These are phyloP conservation scores for Apiospora koreana DNA, from an alignment of 2,329 filamentous ascomycete genomes.

Conservation along the genomic window DNA sequence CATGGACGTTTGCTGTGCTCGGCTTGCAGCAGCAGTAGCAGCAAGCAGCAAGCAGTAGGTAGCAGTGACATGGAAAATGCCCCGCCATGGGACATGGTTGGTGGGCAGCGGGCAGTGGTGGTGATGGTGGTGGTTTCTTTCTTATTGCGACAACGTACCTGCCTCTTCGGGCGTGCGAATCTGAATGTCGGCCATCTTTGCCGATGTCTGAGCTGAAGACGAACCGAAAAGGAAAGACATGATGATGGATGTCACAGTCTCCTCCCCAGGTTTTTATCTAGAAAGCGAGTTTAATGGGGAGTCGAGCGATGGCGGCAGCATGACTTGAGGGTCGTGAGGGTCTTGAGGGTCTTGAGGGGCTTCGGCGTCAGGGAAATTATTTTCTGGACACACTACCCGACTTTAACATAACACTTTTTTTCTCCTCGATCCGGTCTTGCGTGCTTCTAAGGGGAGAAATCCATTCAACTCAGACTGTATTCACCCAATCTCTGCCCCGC, in stretches of 20 bases:
- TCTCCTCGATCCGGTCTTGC: background rate
- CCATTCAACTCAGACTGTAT: background rate
- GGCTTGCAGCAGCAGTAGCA: background rate
- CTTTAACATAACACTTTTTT: background rate
- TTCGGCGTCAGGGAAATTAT: slow-evolving; percentile 6
- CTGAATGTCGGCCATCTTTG: slow-evolving; percentile 37
- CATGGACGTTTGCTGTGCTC: background rate
- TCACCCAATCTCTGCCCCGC: background rate
- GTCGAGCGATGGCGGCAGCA: slow-evolving; percentile 5
- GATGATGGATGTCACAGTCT: slow-evolving; percentile 14
- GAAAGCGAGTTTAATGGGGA: slow-evolving; percentile 6
- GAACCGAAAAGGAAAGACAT: slow-evolving; percentile 37
- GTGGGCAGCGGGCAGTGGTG: background rate
- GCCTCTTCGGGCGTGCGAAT: slow-evolving; percentile 65
- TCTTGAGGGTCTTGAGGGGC: background rate
- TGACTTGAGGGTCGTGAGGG: background rate
- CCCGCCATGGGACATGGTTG: background rate
- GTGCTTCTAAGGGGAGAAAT: background rate
- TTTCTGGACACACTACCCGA: background rate
- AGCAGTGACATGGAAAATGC: background rate
- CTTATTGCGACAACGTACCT: slow-evolving; percentile 50
- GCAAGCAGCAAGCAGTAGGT: too few relatives aligned
- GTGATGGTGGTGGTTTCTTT: background rate
- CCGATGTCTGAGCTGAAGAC: slow-evolving; percentile 23
- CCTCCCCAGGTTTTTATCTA: slow-evolving; percentile 8